These are phyloP conservation scores for Zanthoxylum bungeanum DNA, from an alignment of 345 rosid species.

Conservation along the genomic window DNA sequence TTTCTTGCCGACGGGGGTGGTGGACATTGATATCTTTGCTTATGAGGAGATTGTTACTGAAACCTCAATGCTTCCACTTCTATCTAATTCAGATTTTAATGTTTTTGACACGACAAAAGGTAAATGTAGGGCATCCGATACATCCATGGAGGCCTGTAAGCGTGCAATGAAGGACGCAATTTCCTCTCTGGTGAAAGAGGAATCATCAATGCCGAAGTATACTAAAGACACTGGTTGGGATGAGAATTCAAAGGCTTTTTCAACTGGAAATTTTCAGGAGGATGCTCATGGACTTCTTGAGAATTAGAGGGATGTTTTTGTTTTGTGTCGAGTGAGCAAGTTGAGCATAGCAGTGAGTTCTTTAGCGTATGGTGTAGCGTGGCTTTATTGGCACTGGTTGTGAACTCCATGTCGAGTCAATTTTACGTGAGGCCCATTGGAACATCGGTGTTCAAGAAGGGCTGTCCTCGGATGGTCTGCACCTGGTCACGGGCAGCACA, in stretches of 20 bases:
- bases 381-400: too few species aligned
- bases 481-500: too few species aligned
- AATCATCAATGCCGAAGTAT: constrained; percentile 28
- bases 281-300: too few species aligned
- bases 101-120: constrained; percentile 31
- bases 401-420: too few species aligned
- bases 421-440: too few species aligned
- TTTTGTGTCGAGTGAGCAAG: too few species aligned
- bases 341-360: too few species aligned
- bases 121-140: constrained; percentile 26
- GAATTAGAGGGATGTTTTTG: too few species aligned
- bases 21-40: constrained; percentile 33
- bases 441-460: too few species aligned
- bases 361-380: too few species aligned
- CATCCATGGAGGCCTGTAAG: constrained; percentile 32
- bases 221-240: constrained; percentile 36
- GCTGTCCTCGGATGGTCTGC: too few species aligned
- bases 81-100: constrained; percentile 45
- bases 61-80: constrained; percentile 65
- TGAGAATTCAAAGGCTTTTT: constrained; percentile 46
- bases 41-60: constrained; percentile 71
- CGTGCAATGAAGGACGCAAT: constrained; percentile 36
- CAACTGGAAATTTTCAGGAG: constrained; percentile 47
- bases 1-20: constrained; percentile 38
- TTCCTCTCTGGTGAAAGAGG: constrained; percentile 36